phyloP scores from a whole-genome alignment of 1,284 basidiomycete species.

The Lentinula novae-zelandiae region DNA sequence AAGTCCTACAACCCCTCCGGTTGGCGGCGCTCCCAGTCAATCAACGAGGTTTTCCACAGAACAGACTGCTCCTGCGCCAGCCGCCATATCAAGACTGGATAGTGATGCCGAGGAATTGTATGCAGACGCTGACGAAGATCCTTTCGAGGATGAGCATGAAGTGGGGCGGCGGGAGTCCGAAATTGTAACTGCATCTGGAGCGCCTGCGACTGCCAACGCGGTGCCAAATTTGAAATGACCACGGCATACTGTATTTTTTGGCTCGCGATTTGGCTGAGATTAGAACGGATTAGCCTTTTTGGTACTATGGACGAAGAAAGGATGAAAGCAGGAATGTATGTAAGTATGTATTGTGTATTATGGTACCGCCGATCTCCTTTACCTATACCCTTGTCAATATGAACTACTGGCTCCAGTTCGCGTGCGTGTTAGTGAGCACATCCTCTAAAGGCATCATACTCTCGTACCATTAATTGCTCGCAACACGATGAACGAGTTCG shows the following conservation, averaged over 20 bases:
- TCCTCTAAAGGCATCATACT: too few species aligned
- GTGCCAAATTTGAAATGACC: too few species aligned
- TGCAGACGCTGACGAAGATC: conserved; percentile 55
- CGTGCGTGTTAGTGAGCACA: too few species aligned
- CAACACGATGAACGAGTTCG: too few species aligned
- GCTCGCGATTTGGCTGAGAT: too few species aligned
- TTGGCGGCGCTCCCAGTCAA: conserved; percentile 8
- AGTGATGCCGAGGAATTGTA: conserved; percentile 8
- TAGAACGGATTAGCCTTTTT: too few species aligned
- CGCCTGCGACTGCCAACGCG: background rate
- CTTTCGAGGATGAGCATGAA: conserved; percentile 48
- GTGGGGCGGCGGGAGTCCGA: conserved; percentile 18
- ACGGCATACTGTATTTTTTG: too few species aligned
- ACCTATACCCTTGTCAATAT: background rate
- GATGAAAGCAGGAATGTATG: background rate
- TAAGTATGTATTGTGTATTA: background rate
- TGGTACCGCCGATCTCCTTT: background rate
- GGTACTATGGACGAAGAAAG: background rate
- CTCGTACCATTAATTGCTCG: too few species aligned
- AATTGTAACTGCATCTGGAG: background rate
- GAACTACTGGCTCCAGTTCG: background rate
- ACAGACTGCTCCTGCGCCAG: conserved; percentile 12
- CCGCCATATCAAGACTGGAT: conserved; percentile 10
- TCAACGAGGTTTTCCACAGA: conserved; percentile 15
- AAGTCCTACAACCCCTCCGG: conserved; percentile 20